Conservation (phyloP, 257 asterid genomes). For the Voacanga thouarsii region DNA sequence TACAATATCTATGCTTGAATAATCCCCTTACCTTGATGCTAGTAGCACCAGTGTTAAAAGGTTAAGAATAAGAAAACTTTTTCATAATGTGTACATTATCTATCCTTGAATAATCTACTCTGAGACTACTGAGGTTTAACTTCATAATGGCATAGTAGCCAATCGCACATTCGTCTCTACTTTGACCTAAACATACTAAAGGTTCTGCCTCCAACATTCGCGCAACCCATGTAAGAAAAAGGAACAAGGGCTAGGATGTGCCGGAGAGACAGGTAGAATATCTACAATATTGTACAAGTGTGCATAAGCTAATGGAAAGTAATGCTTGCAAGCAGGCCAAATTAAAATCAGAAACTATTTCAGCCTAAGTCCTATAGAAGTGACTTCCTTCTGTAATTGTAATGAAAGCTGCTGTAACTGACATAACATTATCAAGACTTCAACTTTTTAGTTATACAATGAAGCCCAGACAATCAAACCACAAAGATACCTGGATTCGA, state of each 20-base stretch:
- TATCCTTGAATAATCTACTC: background rate
- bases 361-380: background rate
- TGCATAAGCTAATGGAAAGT: background rate
- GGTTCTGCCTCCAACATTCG: conserved; percentile 5
- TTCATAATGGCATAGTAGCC: background rate
- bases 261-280: background rate
- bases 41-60: background rate
- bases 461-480: conserved; percentile 9
- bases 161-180: background rate
- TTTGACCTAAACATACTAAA: background rate
- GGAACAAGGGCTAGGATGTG: too few species aligned
- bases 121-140: background rate
- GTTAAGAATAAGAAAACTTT: background rate
- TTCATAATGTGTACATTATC: background rate
- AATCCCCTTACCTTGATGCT: background rate
- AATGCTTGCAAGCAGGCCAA: background rate
- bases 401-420: background rate
- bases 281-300: background rate
- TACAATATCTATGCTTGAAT: background rate
- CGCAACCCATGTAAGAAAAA: background rate
- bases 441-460: background rate
- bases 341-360: background rate
- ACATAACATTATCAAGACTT: background rate
- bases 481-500: conserved; percentile 52
- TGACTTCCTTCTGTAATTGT: background rate